Conservation (phyloP, 768 basidiomycete species). For the Lactarius evosmus region DNA sequence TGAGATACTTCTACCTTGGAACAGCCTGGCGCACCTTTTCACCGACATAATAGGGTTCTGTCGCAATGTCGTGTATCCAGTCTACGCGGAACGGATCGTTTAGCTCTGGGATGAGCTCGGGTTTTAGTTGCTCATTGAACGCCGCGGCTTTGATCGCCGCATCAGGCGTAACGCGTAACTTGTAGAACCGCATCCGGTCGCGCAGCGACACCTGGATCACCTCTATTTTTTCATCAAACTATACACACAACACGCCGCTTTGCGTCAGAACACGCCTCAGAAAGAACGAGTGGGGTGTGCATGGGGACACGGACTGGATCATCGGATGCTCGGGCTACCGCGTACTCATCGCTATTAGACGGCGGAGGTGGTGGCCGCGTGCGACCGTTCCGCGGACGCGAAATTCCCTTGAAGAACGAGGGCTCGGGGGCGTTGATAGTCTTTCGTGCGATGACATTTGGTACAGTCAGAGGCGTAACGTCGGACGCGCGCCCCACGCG, state of each 20-base stretch:
- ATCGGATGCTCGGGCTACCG: slow-evolving; percentile 45
- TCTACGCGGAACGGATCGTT: slow-evolving; percentile 82
- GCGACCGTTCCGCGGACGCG: slow-evolving; percentile 48
- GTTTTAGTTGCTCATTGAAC: slow-evolving; percentile 80
- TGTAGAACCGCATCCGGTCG: slow-evolving; percentile 84
- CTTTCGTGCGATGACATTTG: slow-evolving; percentile 72
- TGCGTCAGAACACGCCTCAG: slow-evolving; percentile 1
- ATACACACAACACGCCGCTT: not conserved
- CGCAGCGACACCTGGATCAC: slow-evolving; percentile 68
- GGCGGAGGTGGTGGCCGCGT: slow-evolving; percentile 30
- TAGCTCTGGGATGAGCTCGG: slow-evolving; percentile 79
- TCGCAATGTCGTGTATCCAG: slow-evolving; percentile 63
- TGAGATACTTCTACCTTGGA: not conserved
- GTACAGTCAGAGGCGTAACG: slow-evolving; percentile 63
- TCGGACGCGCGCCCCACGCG: slow-evolving; percentile 77
- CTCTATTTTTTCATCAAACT: slow-evolving; percentile 78
- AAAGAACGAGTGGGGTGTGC: not conserved
- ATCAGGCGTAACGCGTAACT: slow-evolving; percentile 69
- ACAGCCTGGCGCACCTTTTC: slow-evolving; percentile 50
- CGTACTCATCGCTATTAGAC: slow-evolving; percentile 49
- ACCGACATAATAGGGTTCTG: slow-evolving; percentile 60
- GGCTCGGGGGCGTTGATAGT: slow-evolving; percentile 45
- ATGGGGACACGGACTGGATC: slow-evolving; percentile 52
- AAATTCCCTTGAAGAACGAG: slow-evolving; percentile 48
- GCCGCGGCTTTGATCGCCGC: slow-evolving; percentile 66